Base-by-base conservation (phyloP, 495 filamentous ascomycete species). In the Penicillium parvum region DNA sequence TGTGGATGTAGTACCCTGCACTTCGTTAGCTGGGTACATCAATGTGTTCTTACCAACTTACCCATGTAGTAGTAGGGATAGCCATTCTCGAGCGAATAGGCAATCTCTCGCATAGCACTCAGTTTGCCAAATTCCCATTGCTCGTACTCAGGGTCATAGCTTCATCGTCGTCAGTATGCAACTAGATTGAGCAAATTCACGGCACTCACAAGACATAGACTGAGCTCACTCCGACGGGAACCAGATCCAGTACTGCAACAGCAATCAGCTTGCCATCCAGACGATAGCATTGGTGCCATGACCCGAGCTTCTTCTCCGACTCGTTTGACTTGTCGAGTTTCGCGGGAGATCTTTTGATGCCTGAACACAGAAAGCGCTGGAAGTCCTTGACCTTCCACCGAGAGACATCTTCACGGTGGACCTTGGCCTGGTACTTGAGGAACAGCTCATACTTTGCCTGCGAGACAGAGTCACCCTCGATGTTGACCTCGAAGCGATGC, bases 221-320 rank as follows among this genome's bases (percentile, higher is more conserved):
- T 14, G 86, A 88, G 65, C 90, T 96, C 21, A 98, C 88, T 43
- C 81, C 83, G 41, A 86, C 72, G 0, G 91, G 92, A 19, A 96
- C 73, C 7, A 97, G 66, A 60, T 98, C 92, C 22, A 98, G 67
- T 7, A 97, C 89, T 2, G 84, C 86, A 40, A 98, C 77, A 11
- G 92, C 92, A 25, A 97, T 81, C 23, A 98, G 75, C 39, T 82
- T 75, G 12, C 90, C 92, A 63, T 96, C 90, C 17, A 98, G 69
- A 20, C 92, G 79, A 64, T 98, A 96, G 67, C 87, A 92, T 62
- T 96, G 90, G 58, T 98, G 92, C 65, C 81, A 96, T n/a, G 86
- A 91, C 6, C 92, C 92, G 2, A 94, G 66, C 52, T 73, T 74
- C 38, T 81, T 79, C 39, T 76, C 72, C 12, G 74, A 75, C 25